phyloP scores from a whole-genome alignment of 306 rosid species.

The Prosopis cineraria region DNA sequence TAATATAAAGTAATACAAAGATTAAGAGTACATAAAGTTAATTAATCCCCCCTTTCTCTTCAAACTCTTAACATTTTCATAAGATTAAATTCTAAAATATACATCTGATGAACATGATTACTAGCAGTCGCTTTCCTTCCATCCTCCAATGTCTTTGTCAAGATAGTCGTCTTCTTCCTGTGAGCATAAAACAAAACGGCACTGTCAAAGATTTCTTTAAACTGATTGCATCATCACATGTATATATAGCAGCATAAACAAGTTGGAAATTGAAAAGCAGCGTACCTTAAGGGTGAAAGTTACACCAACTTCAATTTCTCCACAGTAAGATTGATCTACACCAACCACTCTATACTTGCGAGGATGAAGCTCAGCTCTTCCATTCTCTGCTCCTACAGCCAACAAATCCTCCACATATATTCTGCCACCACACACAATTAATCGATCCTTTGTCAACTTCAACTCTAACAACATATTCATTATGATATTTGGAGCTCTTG shows the following conservation, averaged over 20 bases:
- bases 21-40: not conserved
- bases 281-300: conserved; percentile 65
- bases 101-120: not conserved
- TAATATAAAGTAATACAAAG: not conserved
- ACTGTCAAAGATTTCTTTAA: not conserved
- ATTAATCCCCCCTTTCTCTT: not conserved
- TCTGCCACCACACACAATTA: not conserved
- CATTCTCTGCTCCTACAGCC: not conserved
- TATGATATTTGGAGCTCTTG: not conserved
- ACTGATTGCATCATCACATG: conserved; percentile 16
- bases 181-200: not conserved
- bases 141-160: not conserved
- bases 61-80: not conserved
- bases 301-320: conserved; percentile 78
- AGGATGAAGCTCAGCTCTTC: conserved; percentile 32
- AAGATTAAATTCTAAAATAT: not conserved
- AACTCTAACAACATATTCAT: not conserved
- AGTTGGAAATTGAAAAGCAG: not conserved
- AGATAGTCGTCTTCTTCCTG: not conserved
- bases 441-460: not conserved
- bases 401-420: not conserved
- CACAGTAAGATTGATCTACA: conserved; percentile 55
- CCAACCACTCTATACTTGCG: conserved; percentile 64
- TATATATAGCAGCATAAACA: not conserved
- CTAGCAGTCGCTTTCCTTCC: not conserved